Conservation (phyloP, 2,329 filamentous ascomycete species). For the Alternaria viburni region DNA sequence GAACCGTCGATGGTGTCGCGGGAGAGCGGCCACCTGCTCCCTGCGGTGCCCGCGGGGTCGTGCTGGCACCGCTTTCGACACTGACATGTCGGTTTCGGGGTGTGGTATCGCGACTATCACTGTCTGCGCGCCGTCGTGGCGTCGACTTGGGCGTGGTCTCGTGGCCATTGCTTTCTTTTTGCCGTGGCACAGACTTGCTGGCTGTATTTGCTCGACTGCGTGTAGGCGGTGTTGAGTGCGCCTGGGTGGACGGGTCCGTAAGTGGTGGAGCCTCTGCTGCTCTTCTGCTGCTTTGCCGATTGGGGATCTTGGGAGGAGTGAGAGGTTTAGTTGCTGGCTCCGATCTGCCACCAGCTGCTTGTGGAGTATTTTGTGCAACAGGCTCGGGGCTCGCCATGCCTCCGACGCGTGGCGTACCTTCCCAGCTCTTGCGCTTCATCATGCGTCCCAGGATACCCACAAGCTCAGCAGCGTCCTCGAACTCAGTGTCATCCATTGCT, state of each 20-base stretch:
- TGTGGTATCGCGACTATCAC: slow-evolving; percentile 42
- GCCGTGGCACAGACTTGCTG: slow-evolving; percentile 29
- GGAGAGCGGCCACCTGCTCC: slow-evolving; percentile 39
- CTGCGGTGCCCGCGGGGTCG: slow-evolving; percentile 41
- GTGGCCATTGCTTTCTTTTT: slow-evolving; percentile 28
- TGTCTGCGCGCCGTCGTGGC: slow-evolving; percentile 29
- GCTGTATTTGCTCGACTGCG: slow-evolving; percentile 41
- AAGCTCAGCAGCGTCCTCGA: slow-evolving; percentile 86
- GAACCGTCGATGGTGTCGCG: slow-evolving; percentile 42
- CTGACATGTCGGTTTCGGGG: slow-evolving; percentile 40
- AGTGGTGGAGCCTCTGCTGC: slow-evolving; percentile 37
- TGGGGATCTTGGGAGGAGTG: slow-evolving; percentile 19
- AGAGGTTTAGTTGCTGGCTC: slow-evolving; percentile 13
- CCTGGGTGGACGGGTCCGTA: slow-evolving; percentile 24
- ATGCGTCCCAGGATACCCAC: slow-evolving; percentile 87
- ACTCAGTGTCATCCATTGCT: slow-evolving; percentile 94
- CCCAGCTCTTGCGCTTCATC: slow-evolving; percentile 70
- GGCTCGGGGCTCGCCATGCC: slow-evolving; percentile 40
- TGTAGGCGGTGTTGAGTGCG: slow-evolving; percentile 21
- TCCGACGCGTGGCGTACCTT: slow-evolving; percentile 45
- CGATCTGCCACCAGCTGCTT: slow-evolving; percentile 15
- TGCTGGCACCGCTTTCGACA: slow-evolving; percentile 39
- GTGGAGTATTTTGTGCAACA: slow-evolving; percentile 18
- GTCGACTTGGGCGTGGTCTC: slow-evolving; percentile 36
- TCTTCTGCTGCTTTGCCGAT: slow-evolving; percentile 29